Base-by-base conservation (phyloP, 306 rosid genomes). In the Glycyrrhiza uralensis region DNA sequence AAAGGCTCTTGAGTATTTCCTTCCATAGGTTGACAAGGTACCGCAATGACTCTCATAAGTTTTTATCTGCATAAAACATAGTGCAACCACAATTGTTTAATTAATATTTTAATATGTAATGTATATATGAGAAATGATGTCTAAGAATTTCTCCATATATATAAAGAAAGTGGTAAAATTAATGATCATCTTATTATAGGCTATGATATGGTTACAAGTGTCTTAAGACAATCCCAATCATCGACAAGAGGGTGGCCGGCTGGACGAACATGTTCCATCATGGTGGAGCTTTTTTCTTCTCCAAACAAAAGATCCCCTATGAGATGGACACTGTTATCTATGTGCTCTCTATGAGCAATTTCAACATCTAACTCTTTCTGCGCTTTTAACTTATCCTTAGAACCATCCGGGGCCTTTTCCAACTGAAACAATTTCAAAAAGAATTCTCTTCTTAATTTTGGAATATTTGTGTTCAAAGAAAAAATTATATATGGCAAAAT, bases 171-270 rank as follows among this genome's bases (percentile, higher is more conserved):
- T 38, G 26, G 60, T 5, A 5, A 44, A 45, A 42, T 30, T 61
- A 17, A 32, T 69, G n/a, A n/a, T n/a, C n/a, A n/a, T n/a, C n/a
- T n/a, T n/a, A n/a, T n/a, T n/a, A n/a, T n/a, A n/a, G n/a, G n/a
- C n/a, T 15, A 70, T 0, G 3, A 47, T 15, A 0, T 36, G 55
- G 84, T 85, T 80, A 89, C 90, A 45, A 84, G 67, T 50, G 49
- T 74, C 78, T 74, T 86, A 6, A 86, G 58, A 72, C 94, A 88
- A 52, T 81, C 74, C 97, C 94, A 91, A 69, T 88, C 89, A 55
- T 88, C 87, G 0, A 88, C 90, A 7, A 85, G 77, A 24, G 94
- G 77, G 3, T 81, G 81, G 6, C 90, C 92, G 0, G 55, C 13
- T 6, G 82, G 73, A 71, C 91, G 78, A 59, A 85, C 86, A 12